phyloP scores from a whole-genome alignment of 257 asterid species.

The Scutellaria minor region DNA sequence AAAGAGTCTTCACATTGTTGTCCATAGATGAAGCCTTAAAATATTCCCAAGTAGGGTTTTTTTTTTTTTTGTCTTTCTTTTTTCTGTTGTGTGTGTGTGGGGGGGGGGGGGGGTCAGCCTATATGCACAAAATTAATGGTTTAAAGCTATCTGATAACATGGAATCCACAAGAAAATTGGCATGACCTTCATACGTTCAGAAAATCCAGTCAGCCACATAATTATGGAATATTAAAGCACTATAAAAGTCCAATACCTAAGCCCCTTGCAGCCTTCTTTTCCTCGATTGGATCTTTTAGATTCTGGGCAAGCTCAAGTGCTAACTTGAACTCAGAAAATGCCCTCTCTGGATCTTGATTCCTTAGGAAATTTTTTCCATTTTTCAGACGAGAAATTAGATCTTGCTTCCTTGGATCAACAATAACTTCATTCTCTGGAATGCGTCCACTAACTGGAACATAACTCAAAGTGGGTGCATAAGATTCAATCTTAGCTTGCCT shows the following conservation, averaged over 20 bases:
- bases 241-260: conserved; percentile 60
- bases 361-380: conserved; percentile 84
- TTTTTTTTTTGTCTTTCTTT: too few species aligned
- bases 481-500: conserved; percentile 99
- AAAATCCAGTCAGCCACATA: neutral
- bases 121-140: too few species aligned
- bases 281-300: conserved; percentile 80
- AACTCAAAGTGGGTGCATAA: conserved; percentile 93
- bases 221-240: neutral
- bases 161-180: neutral
- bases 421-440: conserved; percentile 81
- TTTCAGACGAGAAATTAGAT: conserved; percentile 71
- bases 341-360: conserved; percentile 85
- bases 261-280: conserved; percentile 98
- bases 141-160: neutral
- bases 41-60: too few species aligned
- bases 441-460: conserved; percentile 83
- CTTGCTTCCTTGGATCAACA: conserved; percentile 83
- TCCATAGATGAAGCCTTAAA: too few species aligned
- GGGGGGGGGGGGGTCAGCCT: too few species aligned
- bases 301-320: conserved; percentile 88
- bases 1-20: too few species aligned
- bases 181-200: neutral
- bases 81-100: too few species aligned
- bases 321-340: conserved; percentile 75